These are phyloP conservation scores for Styphnolobium japonicum DNA, from an alignment of 306 rosid genomes.

Conservation along the genomic window DNA sequence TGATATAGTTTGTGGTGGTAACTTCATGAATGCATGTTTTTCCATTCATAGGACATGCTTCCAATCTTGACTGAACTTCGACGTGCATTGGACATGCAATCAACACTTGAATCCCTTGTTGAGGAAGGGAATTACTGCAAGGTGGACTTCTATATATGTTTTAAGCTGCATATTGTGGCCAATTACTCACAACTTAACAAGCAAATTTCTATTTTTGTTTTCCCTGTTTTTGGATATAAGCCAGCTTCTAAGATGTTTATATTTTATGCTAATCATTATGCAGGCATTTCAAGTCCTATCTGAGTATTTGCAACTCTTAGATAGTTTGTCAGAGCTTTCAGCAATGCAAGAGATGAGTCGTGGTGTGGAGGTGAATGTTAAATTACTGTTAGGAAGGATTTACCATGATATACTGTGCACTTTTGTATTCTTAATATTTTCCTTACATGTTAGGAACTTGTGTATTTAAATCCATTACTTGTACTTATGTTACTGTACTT, in stretches of 20 bases:
- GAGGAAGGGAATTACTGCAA: slow-evolving; percentile 93
- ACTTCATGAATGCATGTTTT: slow-evolving; percentile 17
- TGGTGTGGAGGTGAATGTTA: slow-evolving; percentile 80
- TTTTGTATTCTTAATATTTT: background rate
- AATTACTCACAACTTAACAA: background rate
- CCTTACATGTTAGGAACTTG: background rate
- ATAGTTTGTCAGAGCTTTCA: slow-evolving; percentile 83
- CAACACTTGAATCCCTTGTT: slow-evolving; percentile 79
- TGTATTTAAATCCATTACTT: background rate
- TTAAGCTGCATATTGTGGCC: slow-evolving; percentile 23
- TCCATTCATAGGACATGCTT: slow-evolving; percentile 68
- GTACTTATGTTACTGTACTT: background rate
- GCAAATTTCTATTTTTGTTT: background rate
- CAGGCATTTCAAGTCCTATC: slow-evolving; percentile 99
- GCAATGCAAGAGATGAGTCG: slow-evolving; percentile 92
- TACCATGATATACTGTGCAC: slow-evolving; percentile 10
- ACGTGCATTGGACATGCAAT: slow-evolving; percentile 82
- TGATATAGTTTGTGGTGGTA: slow-evolving; percentile 18
- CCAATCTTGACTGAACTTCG: slow-evolving; percentile 80
- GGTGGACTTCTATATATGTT: slow-evolving; percentile 52
- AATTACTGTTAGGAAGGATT: slow-evolving; percentile 22
- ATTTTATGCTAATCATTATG: slow-evolving; percentile 31
- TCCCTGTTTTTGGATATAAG: slow-evolving; percentile 5
- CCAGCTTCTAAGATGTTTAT: slow-evolving; percentile 9
- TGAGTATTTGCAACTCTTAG: slow-evolving; percentile 90